These are phyloP conservation scores for Hypoxylon sp. DNA, from an alignment of 2,329 filamentous ascomycete species.

Conservation along the genomic window DNA sequence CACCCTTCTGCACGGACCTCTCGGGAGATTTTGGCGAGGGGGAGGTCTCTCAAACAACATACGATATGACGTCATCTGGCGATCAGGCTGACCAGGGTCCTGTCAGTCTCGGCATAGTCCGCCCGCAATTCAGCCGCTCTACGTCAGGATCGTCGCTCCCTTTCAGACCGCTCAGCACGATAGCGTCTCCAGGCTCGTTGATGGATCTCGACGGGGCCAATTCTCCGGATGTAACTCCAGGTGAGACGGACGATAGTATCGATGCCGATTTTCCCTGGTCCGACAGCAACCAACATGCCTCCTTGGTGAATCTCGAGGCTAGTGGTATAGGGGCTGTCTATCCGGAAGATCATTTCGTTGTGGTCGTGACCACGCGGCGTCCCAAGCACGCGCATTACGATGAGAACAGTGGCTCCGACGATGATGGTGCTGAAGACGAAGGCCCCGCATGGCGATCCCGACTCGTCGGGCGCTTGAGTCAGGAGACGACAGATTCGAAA, in stretches of 20 bases:
- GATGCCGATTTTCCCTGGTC: conserved; percentile 64
- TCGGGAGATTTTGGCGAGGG: conserved; percentile 73
- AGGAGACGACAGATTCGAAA: conserved; percentile 42
- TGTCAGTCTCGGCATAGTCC: conserved; percentile 44
- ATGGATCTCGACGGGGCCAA: conserved; percentile 50
- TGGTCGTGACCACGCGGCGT: conserved; percentile 66
- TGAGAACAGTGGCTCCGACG: conserved; percentile 25
- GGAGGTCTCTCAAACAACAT: conserved; percentile 60
- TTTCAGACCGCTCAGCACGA: conserved; percentile 64
- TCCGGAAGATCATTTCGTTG: conserved; percentile 73
- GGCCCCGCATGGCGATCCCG: conserved; percentile 8
- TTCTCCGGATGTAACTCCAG: conserved; percentile 51
- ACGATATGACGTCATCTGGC: conserved; percentile 61
- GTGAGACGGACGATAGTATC: conserved; percentile 56
- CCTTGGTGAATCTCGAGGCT: conserved; percentile 62
- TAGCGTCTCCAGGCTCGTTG: conserved; percentile 41
- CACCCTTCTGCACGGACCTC: conserved; percentile 83
- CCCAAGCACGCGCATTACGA: conserved; percentile 46
- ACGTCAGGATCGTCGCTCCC: conserved; percentile 65
- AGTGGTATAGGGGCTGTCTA: conserved; percentile 70
- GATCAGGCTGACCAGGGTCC: conserved; percentile 46
- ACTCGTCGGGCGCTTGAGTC: conserved; percentile 22
- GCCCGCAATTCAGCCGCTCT: conserved; percentile 47
- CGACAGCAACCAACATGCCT: conserved; percentile 55
- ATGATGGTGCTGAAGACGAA: conserved; percentile 23